These are phyloP conservation scores for Mycena rosella DNA, from an alignment of 768 basidiomycete species.

Conservation along the genomic window DNA sequence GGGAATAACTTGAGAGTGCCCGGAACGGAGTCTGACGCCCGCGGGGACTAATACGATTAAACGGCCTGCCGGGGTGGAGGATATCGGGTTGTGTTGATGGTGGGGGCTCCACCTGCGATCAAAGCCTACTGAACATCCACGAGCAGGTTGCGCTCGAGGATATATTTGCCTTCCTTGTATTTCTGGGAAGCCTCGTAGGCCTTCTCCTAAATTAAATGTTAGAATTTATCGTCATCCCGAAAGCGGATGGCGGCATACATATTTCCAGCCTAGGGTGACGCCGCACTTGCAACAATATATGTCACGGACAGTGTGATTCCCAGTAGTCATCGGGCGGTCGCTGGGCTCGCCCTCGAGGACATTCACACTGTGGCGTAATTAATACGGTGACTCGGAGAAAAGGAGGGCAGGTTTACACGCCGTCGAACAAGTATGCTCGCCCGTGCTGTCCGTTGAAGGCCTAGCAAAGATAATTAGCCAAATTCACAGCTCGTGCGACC, in stretches of 20 bases:
- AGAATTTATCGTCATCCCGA: conserved; percentile 1
- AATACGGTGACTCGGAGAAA: conserved; percentile 30
- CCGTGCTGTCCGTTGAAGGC: conserved; percentile 98
- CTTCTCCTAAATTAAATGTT: conserved; percentile 72
- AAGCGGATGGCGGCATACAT: conserved; percentile 66
- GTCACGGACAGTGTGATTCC: conserved; percentile 95
- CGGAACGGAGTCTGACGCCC: conserved; percentile 16
- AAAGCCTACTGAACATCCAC: conserved; percentile 80
- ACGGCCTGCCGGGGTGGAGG: conserved; percentile 31
- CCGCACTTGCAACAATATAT: conserved; percentile 94
- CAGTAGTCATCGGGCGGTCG: conserved; percentile 97
- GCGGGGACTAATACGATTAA: conserved; percentile 31
- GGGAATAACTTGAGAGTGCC: conserved; percentile 18
- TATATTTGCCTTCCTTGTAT: conserved; percentile 99
- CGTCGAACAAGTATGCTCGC: conserved; percentile 93
- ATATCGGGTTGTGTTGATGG: conserved; percentile 21
- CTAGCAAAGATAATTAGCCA: conserved; percentile 56
- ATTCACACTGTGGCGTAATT: conserved; percentile 76
- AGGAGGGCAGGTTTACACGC: conserved; percentile 73
- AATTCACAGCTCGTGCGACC: conserved; percentile 27
- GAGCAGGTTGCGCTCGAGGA: conserved; percentile 94
- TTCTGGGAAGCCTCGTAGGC: conserved; percentile 93
- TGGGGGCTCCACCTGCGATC: conserved; percentile 27
- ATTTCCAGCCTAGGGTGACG: conserved; percentile 96
- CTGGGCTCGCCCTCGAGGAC: conserved; percentile 89